phyloP scores from a whole-genome alignment of 805 yeast species.

The Pichia exigua region DNA sequence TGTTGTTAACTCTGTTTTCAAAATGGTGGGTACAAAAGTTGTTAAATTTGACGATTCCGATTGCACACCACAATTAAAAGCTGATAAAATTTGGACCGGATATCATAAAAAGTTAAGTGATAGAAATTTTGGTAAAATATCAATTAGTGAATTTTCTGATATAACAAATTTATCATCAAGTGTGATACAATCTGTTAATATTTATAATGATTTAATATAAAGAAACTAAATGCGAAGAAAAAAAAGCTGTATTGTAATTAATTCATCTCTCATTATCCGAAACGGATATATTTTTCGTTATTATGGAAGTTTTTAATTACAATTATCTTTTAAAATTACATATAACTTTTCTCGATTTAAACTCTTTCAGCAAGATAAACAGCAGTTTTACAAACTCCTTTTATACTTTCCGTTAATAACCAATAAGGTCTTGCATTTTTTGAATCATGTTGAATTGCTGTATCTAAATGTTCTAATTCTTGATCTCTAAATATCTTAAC shows the following conservation, averaged over 20 bases:
- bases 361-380: slow-evolving; percentile 86
- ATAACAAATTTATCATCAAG: slow-evolving; percentile 75
- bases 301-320: not conserved
- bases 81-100: slow-evolving; percentile 60
- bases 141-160: slow-evolving; percentile 77
- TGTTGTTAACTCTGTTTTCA: slow-evolving; percentile 77
- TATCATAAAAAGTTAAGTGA: slow-evolving; percentile 51
- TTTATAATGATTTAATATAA: slow-evolving; percentile 31
- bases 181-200: slow-evolving; percentile 64
- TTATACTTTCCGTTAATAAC: slow-evolving; percentile 81
- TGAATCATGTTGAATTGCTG: slow-evolving; percentile 88
- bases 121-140: slow-evolving; percentile 58
- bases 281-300: not conserved
- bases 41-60: slow-evolving; percentile 84
- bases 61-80: slow-evolving; percentile 82
- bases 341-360: slow-evolving; percentile 23
- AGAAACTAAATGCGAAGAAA: not conserved
- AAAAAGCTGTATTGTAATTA: not conserved
- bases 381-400: slow-evolving; percentile 76
- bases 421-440: slow-evolving; percentile 89
- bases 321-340: not conserved
- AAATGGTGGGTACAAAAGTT: slow-evolving; percentile 88
- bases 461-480: slow-evolving; percentile 89
- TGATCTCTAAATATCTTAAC: slow-evolving; percentile 83
- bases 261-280: not conserved